Evolutionary conservation across 108 stramenopile genomes (phyloP), one percentile per base, ranked within the genome.

Genomic region (Craspedostauros australis): DNA sequence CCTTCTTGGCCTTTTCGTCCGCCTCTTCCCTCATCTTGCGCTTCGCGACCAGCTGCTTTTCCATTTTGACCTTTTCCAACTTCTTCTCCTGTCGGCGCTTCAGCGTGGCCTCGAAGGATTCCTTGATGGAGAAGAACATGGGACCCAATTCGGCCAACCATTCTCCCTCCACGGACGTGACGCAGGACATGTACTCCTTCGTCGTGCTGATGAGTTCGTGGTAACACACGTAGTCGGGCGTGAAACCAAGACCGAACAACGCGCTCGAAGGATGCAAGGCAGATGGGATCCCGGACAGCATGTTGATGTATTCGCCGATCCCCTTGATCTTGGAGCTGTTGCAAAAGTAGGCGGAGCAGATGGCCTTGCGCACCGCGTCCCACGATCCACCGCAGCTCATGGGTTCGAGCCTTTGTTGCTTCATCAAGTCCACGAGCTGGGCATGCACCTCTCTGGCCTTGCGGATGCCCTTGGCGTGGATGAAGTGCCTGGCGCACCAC

Each of bases 311-410:
- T 60, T 99, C 96, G 4, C 95, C 96, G 48, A 99, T 93, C 21
- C 95, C 95, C 71, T 97, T 97, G 62, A 97, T 92, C 61, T 89
- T 89, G 23, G 95, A 94, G 48, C 80, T 76, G 61, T 99, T 96
- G 89, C 93, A 95, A 50, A 98, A 98, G 75, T 99, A 98, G 27
- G 95, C 95, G n/a, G 95, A 95, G 62, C 98, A 99, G 28, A 99
- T 97, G 0, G 96, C 83, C 80, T 96, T 95, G 39, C 98, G 83
- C 14, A 99, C 92, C 5, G 73, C 73, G 74, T 99, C 96, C 98
- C 98, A 98, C 30, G 80, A 76, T 24, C 88, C 91, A 20, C 95
- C 88, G 60, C 89, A 88, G 27, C 79, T 75, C 11, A 47, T 54
- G 34, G 87, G 89, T 41, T 76, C 70, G 16, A 99, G 73, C 51